Evolutionary conservation across 2,329 filamentous ascomycete genomes (phyloP).

Genomic region (Arachnopeziza araneosa): DNA sequence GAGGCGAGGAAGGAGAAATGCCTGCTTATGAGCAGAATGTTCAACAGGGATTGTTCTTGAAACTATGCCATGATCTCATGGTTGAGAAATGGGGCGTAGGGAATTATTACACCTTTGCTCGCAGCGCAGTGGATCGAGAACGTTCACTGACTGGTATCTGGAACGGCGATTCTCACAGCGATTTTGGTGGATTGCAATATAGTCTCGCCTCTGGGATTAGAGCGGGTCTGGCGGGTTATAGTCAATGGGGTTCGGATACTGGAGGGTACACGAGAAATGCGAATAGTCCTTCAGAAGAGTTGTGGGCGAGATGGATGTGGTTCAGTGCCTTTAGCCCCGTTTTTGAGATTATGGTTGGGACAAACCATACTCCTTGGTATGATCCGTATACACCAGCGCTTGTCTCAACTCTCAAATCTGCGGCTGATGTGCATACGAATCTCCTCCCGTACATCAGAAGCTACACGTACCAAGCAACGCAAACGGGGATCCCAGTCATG

Average conservation of each 20-base stretch:
- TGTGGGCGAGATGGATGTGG: slow-evolving; percentile 37
- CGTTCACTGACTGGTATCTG: slow-evolving; percentile 30
- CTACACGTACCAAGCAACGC: slow-evolving; percentile 27
- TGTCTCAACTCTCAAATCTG: slow-evolving; percentile 29
- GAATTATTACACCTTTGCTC: slow-evolving; percentile 32
- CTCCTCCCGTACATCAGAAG: slow-evolving; percentile 32
- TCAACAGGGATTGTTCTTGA: slow-evolving; percentile 30
- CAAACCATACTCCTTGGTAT: slow-evolving; percentile 34
- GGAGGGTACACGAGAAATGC: slow-evolving; percentile 30
- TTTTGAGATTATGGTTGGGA: slow-evolving; percentile 34
- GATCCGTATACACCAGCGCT: slow-evolving; percentile 26
- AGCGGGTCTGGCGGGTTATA: slow-evolving; percentile 30
- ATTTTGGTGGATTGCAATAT: slow-evolving; percentile 31
- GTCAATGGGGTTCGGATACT: slow-evolving; percentile 32
- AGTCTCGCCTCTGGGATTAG: slow-evolving; percentile 31
- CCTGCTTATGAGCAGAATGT: slow-evolving; percentile 33
- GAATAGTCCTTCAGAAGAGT: slow-evolving; percentile 27
- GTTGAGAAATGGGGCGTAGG: slow-evolving; percentile 26
- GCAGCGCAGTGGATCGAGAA: slow-evolving; percentile 31
- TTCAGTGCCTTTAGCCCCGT: slow-evolving; percentile 33
- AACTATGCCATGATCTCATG: slow-evolving; percentile 32
- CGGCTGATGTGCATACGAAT: slow-evolving; percentile 27
- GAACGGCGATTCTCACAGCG: slow-evolving; percentile 33
- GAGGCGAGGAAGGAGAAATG: slow-evolving; percentile 36
- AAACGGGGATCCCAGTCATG: slow-evolving; percentile 30